A percentile compares a stretch with the other conserved stretches of the same genome.
Conservation (phyloP, 768 basidiomycete species). For the Tricholoma bakamatsutake region DNA sequence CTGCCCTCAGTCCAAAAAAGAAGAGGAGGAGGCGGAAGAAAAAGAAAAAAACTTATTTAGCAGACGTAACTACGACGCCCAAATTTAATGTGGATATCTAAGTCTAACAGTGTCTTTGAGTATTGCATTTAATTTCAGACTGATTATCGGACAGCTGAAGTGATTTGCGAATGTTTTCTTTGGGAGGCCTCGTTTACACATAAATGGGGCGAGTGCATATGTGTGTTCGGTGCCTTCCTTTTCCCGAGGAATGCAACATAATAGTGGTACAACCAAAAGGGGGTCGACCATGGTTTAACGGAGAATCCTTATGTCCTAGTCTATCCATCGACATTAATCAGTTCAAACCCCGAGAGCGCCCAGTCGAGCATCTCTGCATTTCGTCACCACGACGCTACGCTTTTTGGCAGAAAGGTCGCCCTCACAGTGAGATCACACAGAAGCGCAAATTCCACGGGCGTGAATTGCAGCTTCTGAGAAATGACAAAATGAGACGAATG, state of each 20-base stretch:
- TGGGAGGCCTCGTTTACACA: neutral
- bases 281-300: neutral
- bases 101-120: neutral
- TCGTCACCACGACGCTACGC: neutral
- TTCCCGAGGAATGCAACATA: neutral
- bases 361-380: neutral
- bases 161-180: neutral
- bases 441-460: neutral
- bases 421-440: neutral
- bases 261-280: neutral
- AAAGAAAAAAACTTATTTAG: constrained; percentile 17
- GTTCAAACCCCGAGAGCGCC: neutral
- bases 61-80: neutral
- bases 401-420: neutral
- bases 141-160: neutral
- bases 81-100: neutral
- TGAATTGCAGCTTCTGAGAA: neutral
- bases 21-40: constrained; percentile 53
- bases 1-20: constrained; percentile 37
- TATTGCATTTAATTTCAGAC: neutral
- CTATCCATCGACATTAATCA: neutral
- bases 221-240: neutral
- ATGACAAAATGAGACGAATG: neutral
- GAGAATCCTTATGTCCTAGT: neutral
- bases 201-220: neutral